Base-by-base conservation (phyloP, 345 rosid genomes). In the Eucalyptus grandis region DNA sequence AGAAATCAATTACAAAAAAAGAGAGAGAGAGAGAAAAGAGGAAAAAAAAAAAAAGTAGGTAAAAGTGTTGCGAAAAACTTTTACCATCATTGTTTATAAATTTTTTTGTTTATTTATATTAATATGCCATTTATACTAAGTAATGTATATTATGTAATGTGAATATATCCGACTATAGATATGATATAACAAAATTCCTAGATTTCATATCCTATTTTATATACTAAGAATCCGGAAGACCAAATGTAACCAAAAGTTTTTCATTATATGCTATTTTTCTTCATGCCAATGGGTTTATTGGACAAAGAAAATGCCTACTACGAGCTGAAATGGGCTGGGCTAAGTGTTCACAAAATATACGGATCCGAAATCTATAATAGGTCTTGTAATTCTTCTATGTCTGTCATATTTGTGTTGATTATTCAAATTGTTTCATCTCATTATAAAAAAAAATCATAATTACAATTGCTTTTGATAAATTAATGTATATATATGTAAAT, bases 151-250 rank as follows among this genome's bases (percentile, higher is more conserved):
- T 0, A 53, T 53, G 8, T 53, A 53, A 53, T 53, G 0, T 53
- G 1, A 19, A 53, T 53, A 53, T 53, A 19, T 53, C 10, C 2
- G 0, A 53, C 0, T 53, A 53, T 53, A 0, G 0, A 53, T 19
- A 53, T 49, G 2, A 49, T 49, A 49, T 49, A 49, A 49, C 4
- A 49, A 49, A 49, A 49, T 53, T 2, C 5, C 0, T 4, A 0
- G 5, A 53, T 53, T 53, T 53, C 5, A 53, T 53, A 53, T 19
- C 58, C 0, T 19, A 19, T 53, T 19, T 24, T 53, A 53, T 53
- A 0, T 53, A 19, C 9, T 53, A 53, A 53, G 0, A 19, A 53
- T 53, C 58, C 0, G 0, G 4, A 8, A 1, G 5, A 53, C 5
- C 4, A 8, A 19, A 19, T 8, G 10, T 53, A 53, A 53, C 24